These are phyloP conservation scores for Aspergillus nomiae DNA, from an alignment of 2,329 filamentous ascomycete species.

Conservation along the genomic window DNA sequence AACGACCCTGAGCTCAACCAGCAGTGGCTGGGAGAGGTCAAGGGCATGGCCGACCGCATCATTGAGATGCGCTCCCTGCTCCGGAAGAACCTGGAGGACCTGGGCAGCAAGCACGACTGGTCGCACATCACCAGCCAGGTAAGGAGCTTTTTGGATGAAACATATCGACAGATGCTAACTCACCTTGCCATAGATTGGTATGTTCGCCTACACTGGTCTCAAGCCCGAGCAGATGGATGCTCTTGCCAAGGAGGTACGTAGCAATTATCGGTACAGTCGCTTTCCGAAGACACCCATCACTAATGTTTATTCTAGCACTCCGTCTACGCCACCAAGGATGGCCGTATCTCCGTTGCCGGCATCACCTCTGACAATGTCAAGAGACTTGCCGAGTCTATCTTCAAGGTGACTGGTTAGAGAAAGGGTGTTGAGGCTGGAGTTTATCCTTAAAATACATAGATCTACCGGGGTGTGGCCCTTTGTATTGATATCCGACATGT, in stretches of 20 bases:
- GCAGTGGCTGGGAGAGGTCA: constrained; percentile 96
- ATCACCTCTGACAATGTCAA: constrained; percentile 54
- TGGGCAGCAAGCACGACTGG: constrained; percentile 97
- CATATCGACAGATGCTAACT: constrained; percentile 2
- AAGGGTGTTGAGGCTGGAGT: constrained; percentile 6
- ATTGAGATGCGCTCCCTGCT: constrained; percentile 96
- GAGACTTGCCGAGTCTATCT: constrained; percentile 53
- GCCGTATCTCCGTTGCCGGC: constrained; percentile 54
- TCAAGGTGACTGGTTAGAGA: constrained; percentile 52
- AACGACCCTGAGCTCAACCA: constrained; percentile 81
- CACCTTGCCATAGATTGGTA: constrained; percentile 69
- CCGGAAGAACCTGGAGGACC: constrained; percentile 90
- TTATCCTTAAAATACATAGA: constrained; percentile 16
- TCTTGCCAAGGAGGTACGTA: constrained; percentile 77
- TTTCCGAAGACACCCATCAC: not conserved
- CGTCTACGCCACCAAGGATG: constrained; percentile 88
- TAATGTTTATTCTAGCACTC: constrained; percentile 63
- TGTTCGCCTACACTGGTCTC: constrained; percentile 98
- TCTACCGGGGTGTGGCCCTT: constrained; percentile 13
- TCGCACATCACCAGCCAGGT: constrained; percentile 92
- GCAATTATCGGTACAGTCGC: not conserved
- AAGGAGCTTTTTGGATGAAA: constrained; percentile 8
- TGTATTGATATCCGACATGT: constrained; percentile 27
- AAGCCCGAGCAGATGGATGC: constrained; percentile 87
- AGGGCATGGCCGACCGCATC: constrained; percentile 98